Evolutionary conservation across 495 filamentous ascomycete species (phyloP).

Genomic region (Aspergillus haitiensis): DNA sequence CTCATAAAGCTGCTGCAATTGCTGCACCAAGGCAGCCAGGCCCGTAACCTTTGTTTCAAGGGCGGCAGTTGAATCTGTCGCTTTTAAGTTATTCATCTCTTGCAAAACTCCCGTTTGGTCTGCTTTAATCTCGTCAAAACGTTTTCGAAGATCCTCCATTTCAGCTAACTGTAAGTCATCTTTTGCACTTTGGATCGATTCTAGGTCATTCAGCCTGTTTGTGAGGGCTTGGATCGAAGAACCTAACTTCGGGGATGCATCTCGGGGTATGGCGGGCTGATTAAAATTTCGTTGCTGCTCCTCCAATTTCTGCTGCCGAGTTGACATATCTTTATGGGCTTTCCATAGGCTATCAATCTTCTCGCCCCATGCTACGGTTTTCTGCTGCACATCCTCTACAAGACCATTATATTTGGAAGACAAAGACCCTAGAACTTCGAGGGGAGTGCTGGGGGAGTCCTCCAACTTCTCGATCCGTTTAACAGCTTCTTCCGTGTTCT

Average conservation of each 20-base stretch:
- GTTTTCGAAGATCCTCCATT: slow-evolving; percentile 19
- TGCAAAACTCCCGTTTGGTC: slow-evolving; percentile 10
- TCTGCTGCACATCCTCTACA: neutral
- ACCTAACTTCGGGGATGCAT: neutral
- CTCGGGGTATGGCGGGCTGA: neutral
- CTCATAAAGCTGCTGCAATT: slow-evolving; percentile 4
- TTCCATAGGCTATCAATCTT: slow-evolving; percentile 12
- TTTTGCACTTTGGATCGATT: slow-evolving; percentile 22
- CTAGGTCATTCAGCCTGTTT: slow-evolving; percentile 9
- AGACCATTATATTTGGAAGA: neutral
- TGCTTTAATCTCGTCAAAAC: slow-evolving; percentile 8
- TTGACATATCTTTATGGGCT: slow-evolving; percentile 5
- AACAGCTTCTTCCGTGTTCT: neutral
- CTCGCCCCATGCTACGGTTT: neutral
- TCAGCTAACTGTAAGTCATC: slow-evolving; percentile 24
- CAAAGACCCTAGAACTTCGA: neutral
- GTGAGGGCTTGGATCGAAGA: slow-evolving; percentile 1
- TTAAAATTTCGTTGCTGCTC: slow-evolving; percentile 15
- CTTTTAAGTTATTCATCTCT: slow-evolving; percentile 12
- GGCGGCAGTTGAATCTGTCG: neutral
- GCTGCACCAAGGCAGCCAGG: neutral
- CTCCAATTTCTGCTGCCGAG: neutral
- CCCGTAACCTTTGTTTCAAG: neutral
- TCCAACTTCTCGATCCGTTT: neutral
- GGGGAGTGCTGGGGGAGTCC: neutral